Percentiles rank a stretch among this genome's conserved stretches.
Conservation (phyloP, 306 rosid species). For the Coriaria nepalensis region DNA sequence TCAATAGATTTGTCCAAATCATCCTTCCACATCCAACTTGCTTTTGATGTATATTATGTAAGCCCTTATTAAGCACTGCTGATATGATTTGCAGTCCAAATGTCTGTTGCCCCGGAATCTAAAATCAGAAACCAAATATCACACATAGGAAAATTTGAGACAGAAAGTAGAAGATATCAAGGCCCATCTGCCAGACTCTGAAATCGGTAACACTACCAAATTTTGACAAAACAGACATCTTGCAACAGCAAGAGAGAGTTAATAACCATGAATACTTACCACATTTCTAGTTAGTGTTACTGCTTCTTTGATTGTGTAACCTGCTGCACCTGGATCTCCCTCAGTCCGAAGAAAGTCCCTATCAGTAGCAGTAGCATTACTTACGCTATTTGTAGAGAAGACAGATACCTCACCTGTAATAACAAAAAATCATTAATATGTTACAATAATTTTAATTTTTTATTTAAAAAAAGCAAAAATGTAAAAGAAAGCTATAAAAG, state of each 20-base stretch:
- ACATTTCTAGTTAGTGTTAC: constrained; percentile 74
- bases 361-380: constrained; percentile 33
- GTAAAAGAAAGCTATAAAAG: not conserved
- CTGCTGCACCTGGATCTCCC: constrained; percentile 84
- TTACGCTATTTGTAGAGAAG: constrained; percentile 19
- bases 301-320: constrained; percentile 91
- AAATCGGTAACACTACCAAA: not conserved
- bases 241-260: constrained; percentile 5
- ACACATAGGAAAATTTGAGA: constrained; percentile 9
- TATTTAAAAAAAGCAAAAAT: no score
- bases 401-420: constrained; percentile 14
- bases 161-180: not conserved
- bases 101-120: constrained; percentile 90
- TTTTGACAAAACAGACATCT: not conserved
- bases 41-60: constrained; percentile 28
- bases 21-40: constrained; percentile 27
- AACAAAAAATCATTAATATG: no score
- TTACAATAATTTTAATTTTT: no score
- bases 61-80: constrained; percentile 64
- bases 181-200: no score
- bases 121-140: constrained; percentile 9
- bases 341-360: constrained; percentile 85
- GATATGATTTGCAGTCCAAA: constrained; percentile 65
- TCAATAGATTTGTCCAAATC: constrained; percentile 38
- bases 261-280: constrained; percentile 39